Evolutionary conservation across 495 filamentous ascomycete species (phyloP).

Genomic region (Podospora anserina): DNA sequence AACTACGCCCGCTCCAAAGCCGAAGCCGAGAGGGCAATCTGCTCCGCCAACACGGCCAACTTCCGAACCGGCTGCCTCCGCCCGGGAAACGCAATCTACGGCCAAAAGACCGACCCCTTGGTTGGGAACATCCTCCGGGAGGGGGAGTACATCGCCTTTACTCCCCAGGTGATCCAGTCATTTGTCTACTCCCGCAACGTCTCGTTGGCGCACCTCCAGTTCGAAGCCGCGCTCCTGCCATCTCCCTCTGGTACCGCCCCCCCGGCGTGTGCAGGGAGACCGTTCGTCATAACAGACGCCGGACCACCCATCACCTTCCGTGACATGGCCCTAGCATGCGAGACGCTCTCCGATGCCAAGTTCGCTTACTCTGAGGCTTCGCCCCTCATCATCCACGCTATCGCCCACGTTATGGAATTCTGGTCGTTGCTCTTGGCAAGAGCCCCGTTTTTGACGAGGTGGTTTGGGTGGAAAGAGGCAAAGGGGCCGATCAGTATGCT

Average conservation of each 20-base stretch:
- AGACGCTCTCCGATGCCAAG: conserved; percentile 25
- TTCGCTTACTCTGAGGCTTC: conserved; percentile 35
- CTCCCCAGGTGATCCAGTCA: conserved; percentile 49
- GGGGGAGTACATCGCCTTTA: conserved; percentile 41
- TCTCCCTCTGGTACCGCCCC: conserved; percentile 19
- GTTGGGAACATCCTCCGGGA: conserved; percentile 29
- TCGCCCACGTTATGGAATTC: conserved; percentile 49
- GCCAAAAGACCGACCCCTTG: conserved; percentile 45
- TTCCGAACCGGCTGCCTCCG: conserved; percentile 59
- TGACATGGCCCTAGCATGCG: conserved; percentile 33
- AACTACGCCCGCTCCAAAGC: conserved; percentile 55
- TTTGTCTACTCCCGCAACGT: conserved; percentile 56
- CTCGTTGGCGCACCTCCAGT: conserved; percentile 53
- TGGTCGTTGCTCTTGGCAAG: conserved; percentile 31
- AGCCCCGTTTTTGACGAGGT: conserved; percentile 34
- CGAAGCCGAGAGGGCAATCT: conserved; percentile 52
- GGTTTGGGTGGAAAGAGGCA: conserved; percentile 38
- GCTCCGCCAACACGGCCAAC: conserved; percentile 40
- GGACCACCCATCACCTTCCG: conserved; percentile 35
- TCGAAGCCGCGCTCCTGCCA: conserved; percentile 51
- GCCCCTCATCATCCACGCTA: conserved; percentile 44
- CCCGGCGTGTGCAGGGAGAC: conserved; percentile 41
- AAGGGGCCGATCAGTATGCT: conserved; percentile 39
- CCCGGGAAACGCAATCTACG: conserved; percentile 58
- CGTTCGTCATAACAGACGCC: conserved; percentile 41